Percentiles rank a stretch among this genome's conserved stretches.
Conservation (phyloP, 768 basidiomycete species). For the Cystobasidium tubakii region DNA sequence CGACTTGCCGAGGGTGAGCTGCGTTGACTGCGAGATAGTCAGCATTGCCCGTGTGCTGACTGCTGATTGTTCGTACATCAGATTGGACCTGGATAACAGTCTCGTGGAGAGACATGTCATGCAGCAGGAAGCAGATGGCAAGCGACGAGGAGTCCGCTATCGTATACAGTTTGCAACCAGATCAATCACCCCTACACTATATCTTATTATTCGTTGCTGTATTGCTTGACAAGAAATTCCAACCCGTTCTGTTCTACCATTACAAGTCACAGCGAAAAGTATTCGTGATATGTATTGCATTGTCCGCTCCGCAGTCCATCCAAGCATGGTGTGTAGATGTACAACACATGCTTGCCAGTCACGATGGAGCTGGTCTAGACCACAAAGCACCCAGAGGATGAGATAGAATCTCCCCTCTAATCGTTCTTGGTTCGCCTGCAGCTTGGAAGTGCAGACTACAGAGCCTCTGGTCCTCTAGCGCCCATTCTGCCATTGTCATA, state of each 20-base stretch:
- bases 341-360: slow-evolving; percentile 11
- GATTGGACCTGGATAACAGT: slow-evolving; percentile 29
- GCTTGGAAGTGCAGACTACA: slow-evolving; percentile 1
- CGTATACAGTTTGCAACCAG: too few species aligned
- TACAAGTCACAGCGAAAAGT: background rate
- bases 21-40: background rate
- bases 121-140: background rate
- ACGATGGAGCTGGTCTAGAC: background rate
- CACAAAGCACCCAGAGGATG: background rate
- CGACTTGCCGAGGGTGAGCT: slow-evolving; percentile 32
- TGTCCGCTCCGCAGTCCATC: slow-evolving; percentile 22
- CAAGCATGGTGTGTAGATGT: background rate
- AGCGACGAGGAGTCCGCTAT: too few species aligned
- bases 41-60: background rate
- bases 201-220: too few species aligned
- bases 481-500: slow-evolving; percentile 5
- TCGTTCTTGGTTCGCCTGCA: slow-evolving; percentile 10
- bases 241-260: background rate
- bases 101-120: background rate
- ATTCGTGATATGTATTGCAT: background rate
- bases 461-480: slow-evolving; percentile 19
- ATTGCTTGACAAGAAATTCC: too few species aligned
- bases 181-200: too few species aligned
- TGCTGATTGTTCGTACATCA: background rate
- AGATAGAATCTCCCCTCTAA: background rate